These are phyloP conservation scores for Combretum micranthum DNA, from an alignment of 345 rosid species.

Conservation along the genomic window DNA sequence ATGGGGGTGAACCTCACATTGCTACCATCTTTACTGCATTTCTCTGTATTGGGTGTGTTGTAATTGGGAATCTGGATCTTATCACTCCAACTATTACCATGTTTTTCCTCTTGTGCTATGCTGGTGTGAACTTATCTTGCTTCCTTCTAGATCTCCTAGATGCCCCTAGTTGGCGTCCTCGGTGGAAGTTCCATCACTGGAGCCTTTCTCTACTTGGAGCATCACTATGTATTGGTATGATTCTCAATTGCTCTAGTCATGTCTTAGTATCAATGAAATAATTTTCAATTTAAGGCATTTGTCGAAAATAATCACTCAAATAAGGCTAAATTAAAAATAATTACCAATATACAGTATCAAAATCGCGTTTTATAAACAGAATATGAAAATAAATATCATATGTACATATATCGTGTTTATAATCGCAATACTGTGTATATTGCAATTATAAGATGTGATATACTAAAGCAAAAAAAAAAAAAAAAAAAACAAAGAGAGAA, in stretches of 20 bases:
- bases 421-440: too few species aligned
- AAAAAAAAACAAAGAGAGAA: too few species aligned
- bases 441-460: too few species aligned
- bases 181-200: constrained; percentile 99
- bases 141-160: constrained; percentile 98
- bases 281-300: too few species aligned
- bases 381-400: too few species aligned
- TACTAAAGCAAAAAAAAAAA: too few species aligned
- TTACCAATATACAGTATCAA: too few species aligned
- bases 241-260: constrained; percentile 6
- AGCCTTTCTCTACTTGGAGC: constrained; percentile 96
- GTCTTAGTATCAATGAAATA: neutral
- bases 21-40: constrained; percentile 95
- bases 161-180: constrained; percentile 99
- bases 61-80: constrained; percentile 97
- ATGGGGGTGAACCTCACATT: constrained; percentile 74
- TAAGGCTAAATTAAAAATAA: too few species aligned
- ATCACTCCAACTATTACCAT: constrained; percentile 94
- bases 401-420: too few species aligned
- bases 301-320: too few species aligned
- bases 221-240: constrained; percentile 70
- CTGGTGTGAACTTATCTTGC: constrained; percentile 98
- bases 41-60: constrained; percentile 77
- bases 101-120: constrained; percentile 94
- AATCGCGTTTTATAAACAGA: too few species aligned